phyloP scores from a whole-genome alignment of 1,284 basidiomycete species.

The Moesziomyces aphidis region DNA sequence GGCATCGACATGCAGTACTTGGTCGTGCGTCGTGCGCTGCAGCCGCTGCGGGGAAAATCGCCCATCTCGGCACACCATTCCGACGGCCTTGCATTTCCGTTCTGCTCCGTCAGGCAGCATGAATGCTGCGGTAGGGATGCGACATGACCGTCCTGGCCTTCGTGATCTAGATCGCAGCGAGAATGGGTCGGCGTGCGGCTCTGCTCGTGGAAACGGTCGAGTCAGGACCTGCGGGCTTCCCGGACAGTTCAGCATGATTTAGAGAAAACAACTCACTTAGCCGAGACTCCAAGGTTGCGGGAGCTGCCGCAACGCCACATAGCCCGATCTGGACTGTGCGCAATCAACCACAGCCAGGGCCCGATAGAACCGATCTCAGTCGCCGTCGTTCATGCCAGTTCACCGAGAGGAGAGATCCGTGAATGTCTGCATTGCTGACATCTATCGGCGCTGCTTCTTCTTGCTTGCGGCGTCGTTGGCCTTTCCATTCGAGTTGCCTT shows the following conservation, averaged over 20 bases:
- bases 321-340: background rate
- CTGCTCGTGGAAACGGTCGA: too few species aligned
- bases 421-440: background rate
- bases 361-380: background rate
- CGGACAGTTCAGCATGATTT: too few species aligned
- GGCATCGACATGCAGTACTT: background rate
- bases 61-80: background rate
- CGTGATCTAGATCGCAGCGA: too few species aligned
- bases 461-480: constrained; percentile 7
- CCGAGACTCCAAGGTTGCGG: constrained; percentile 4
- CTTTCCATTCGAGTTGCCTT: constrained; percentile 11
- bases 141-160: background rate
- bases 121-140: background rate
- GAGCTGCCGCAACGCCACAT: constrained; percentile 14
- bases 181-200: too few species aligned
- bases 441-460: constrained; percentile 38
- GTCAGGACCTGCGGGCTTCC: too few species aligned
- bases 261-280: background rate
- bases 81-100: background rate
- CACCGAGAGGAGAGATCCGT: too few species aligned
- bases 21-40: background rate
- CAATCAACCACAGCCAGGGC: background rate
- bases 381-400: background rate
- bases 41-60: too few species aligned
- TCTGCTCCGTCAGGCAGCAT: background rate